A percentile compares a stretch with the other conserved stretches of the same genome.
Conservation (phyloP, 2,329 filamentous ascomycete species). For the Talaromyces sp. region DNA sequence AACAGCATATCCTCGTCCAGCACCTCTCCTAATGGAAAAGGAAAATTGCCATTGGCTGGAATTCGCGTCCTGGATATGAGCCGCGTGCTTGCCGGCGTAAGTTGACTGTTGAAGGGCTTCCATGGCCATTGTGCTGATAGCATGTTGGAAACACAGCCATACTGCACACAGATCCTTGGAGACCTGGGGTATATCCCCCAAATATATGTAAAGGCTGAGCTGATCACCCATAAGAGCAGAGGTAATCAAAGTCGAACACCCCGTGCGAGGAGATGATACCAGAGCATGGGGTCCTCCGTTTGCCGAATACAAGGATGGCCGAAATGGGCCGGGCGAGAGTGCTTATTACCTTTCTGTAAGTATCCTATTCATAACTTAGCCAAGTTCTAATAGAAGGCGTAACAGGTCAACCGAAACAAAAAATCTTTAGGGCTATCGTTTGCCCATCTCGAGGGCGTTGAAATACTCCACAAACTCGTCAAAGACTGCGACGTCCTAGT, state of each 20-base stretch:
- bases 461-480: conserved; percentile 79
- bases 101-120: conserved; percentile 33
- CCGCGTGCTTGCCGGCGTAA: conserved; percentile 77
- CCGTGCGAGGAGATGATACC: conserved; percentile 84
- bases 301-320: conserved; percentile 64
- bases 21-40: conserved; percentile 12
- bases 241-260: conserved; percentile 96
- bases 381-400: neutral
- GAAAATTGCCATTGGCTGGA: conserved; percentile 68
- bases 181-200: conserved; percentile 72
- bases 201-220: neutral
- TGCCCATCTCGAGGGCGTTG: conserved; percentile 73
- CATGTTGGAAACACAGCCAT: conserved; percentile 58
- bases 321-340: conserved; percentile 72
- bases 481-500: conserved; percentile 87
- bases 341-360: conserved; percentile 87
- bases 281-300: conserved; percentile 95
- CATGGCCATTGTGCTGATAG: neutral
- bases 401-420: conserved; percentile 90
- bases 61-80: conserved; percentile 95
- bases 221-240: conserved; percentile 62
- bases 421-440: conserved; percentile 91
- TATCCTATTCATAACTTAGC: neutral
- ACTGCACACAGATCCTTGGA: conserved; percentile 93
- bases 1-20: neutral